phyloP scores from a whole-genome alignment of 2,329 filamentous ascomycete genomes.

The Zymoseptoria tritici region DNA sequence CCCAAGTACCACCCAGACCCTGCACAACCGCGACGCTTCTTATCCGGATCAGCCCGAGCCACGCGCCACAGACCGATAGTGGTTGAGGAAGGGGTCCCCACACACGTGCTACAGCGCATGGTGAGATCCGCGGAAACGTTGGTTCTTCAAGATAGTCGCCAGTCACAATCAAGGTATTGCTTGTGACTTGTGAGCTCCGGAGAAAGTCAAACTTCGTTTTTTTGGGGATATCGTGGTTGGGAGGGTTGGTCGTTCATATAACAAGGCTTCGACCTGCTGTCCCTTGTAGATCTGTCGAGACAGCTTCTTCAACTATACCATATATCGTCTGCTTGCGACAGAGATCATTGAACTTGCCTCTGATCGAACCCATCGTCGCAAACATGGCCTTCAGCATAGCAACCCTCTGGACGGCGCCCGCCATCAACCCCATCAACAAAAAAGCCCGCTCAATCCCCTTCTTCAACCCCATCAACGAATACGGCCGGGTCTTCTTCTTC shows the following conservation, averaged over 20 bases:
- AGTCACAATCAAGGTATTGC: background rate
- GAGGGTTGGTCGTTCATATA: background rate
- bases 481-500: slow-evolving; percentile 86
- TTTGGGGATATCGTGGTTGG: background rate
- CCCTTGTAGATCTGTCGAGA: background rate
- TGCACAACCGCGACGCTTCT: background rate
- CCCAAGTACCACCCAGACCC: background rate
- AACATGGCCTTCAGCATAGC: slow-evolving; percentile 17
- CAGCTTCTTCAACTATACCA: background rate
- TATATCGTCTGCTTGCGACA: background rate
- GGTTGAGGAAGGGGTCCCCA: background rate
- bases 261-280: background rate
- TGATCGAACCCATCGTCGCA: background rate
- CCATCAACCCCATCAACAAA: slow-evolving; percentile 74
- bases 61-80: background rate
- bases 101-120: background rate
- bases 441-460: slow-evolving; percentile 76
- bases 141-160: background rate
- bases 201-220: background rate
- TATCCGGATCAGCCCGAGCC: background rate
- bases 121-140: background rate
- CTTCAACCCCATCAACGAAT: slow-evolving; percentile 68
- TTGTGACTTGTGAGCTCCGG: background rate
- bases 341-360: background rate
- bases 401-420: slow-evolving; percentile 49